Evolutionary conservation across 129 eudicot genomes (phyloP), one percentile per base, ranked within the genome.

Genomic region (Dittrichia graveolens): DNA sequence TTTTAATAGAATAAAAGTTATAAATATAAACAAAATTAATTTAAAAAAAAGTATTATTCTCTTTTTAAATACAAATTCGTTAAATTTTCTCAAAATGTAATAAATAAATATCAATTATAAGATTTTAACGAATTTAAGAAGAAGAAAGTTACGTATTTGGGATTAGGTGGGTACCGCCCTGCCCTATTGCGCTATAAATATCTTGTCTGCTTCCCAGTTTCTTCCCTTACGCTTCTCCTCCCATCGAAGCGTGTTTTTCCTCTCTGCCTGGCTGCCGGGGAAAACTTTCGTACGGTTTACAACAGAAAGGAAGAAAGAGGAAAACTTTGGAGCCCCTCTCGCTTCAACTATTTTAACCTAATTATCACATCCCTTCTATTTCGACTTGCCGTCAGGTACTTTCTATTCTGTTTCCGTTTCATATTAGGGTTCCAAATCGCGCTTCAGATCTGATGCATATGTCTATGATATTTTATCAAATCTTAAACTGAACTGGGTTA

Each of bases 231-330:
- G 69, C 64, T 71, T 72, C 65, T 11, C 53, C 69, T 61, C 72
- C 48, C 5, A 31, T 35, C 65, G 79, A 74, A 74, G 86, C 87
- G 77, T 50, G 31, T 67, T 73, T 24, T 78, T 71, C 81, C 81
- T 80, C 88, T 83, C 84, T 61, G n/a, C 48, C 67, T 61, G n/a
- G 42, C 67, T 37, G 11, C 15, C 8, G 15, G 69, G 24, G 42
- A 37, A 5, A 38, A 61, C 13, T 44, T 82, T 35, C 40, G n/a
- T 39, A 37, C 52, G 4, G 4, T 5, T 19, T 47, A 13, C 34
- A 5, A 64, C 67, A 24, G 31, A 41, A 71, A 13, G 59, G 54
- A 16, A 64, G 72, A 24, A 2, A 41, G 75, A 13, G 59, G 54
- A 16, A 59, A 61, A 59, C 34, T 42, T 34, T 55, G 39, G 8